Base-by-base conservation (phyloP, 78 protist genomes). In the Bodo saltans region DNA sequence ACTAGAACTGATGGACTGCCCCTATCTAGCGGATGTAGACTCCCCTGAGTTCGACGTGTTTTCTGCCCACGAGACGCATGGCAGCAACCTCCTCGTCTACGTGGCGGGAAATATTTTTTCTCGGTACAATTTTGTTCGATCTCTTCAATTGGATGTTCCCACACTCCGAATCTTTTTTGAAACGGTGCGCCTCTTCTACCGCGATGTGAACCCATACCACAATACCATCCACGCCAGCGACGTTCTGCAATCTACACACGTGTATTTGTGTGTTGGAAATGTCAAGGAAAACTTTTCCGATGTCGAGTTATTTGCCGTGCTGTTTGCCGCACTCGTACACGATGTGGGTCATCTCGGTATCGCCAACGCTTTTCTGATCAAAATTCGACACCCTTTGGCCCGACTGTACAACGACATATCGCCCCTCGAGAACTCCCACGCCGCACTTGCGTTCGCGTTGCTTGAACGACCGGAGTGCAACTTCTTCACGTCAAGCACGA, bases 351-450 rank as follows among this genome's bases (percentile, higher is more conserved):
- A 81, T 35, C 85, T 72, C 39, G 96, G 93, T 38, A 30, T 84
- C 39, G 89, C 38, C 87, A 93, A 93, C 85, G 47, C 81, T 4
- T 91, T 85, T 53, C 88, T 88, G 67, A 72, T 89, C 42, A 88
- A 88, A 82, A 70, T 92, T 34, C 86, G 83, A 40, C 41, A 93
- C 53, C 79, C 72, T 28, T 42, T 93, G 27, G 91, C 95, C 17
- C 67, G 86, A 37, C 42, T 71, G 32, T 93, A 90, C 83, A 93
- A 93, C 80, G 95, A 93, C 81, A 80, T 37, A 3, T 85, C 92
- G 28, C 93, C 88, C 25, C 72, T 93, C 32, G 95, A 92, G 80
- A 90, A 90, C 83, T 84, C 88, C 89, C 93, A 90, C 91, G 87
- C 88, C 25, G 84, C 88, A 38, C 87, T 74, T 35, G 79, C 90